phyloP scores from a whole-genome alignment of 306 rosid species.

The Rosa chinensis region DNA sequence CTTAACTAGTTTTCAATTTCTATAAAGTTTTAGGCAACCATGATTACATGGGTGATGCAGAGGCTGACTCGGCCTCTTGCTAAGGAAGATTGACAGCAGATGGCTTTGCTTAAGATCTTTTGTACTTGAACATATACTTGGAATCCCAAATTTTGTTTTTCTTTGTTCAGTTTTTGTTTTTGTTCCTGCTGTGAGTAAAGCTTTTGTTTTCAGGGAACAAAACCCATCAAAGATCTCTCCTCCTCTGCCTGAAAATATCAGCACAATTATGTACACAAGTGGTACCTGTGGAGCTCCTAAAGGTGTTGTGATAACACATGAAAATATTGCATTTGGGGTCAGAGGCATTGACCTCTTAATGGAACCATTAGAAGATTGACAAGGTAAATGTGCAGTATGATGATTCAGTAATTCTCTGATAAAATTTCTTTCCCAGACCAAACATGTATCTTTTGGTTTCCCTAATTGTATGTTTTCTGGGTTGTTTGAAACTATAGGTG shows the following conservation, averaged over 20 bases:
- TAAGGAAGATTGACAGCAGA: slow-evolving; percentile 50
- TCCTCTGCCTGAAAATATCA: slow-evolving; percentile 44
- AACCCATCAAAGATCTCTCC: slow-evolving; percentile 50
- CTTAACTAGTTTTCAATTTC: not conserved
- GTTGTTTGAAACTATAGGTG: too few species aligned
- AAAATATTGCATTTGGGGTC: slow-evolving; percentile 47
- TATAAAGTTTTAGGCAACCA: slow-evolving; percentile 83
- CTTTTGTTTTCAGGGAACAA: slow-evolving; percentile 53
- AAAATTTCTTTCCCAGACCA: not conserved
- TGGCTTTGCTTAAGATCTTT: slow-evolving; percentile 83
- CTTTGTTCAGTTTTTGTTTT: not conserved
- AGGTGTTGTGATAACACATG: slow-evolving; percentile 81
- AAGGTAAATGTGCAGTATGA: slow-evolving; percentile 49
- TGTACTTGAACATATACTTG: not conserved
- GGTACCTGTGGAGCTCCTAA: slow-evolving; percentile 92
- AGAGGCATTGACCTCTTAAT: slow-evolving; percentile 68
- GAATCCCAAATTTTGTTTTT: not conserved
- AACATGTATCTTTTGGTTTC: not conserved
- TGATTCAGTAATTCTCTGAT: not conserved
- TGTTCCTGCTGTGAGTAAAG: not conserved
- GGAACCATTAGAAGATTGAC: slow-evolving; percentile 68
- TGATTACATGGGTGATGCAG: slow-evolving; percentile 82
- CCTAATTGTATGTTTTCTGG: not conserved
- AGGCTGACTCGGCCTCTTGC: slow-evolving; percentile 62
- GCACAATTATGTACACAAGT: slow-evolving; percentile 88